Percentiles rank a stretch among this genome's conserved stretches.
Conservation (phyloP, 805 yeast species). For the Limtongozyma cylindracea region DNA sequence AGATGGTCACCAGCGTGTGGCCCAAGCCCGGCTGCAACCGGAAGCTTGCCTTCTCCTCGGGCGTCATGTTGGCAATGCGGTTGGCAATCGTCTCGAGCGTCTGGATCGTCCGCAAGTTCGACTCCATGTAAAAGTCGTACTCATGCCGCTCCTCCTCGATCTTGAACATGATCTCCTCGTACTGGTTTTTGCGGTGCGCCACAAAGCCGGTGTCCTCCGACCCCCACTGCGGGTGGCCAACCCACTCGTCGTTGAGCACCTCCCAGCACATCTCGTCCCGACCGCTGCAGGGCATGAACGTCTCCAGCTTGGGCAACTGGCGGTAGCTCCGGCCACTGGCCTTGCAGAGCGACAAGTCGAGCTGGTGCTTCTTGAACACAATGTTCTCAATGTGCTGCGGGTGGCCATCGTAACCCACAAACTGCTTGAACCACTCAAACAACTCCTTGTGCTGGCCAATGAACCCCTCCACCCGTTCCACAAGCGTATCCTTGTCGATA, state of each 20-base stretch:
- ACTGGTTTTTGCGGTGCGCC: slow-evolving; percentile 96
- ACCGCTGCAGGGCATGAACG: slow-evolving; percentile 93
- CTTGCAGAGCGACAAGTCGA: slow-evolving; percentile 76
- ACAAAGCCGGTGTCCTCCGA: slow-evolving; percentile 97
- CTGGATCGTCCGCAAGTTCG: slow-evolving; percentile 84
- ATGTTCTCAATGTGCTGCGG: slow-evolving; percentile 80
- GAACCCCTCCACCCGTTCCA: slow-evolving; percentile 66
- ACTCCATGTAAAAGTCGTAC: slow-evolving; percentile 88
- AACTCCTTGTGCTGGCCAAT: slow-evolving; percentile 63
- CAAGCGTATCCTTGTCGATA: slow-evolving; percentile 59
- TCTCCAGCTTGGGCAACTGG: slow-evolving; percentile 77
- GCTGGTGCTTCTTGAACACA: slow-evolving; percentile 66
- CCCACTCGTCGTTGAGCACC: slow-evolving; percentile 96
- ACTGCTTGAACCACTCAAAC: slow-evolving; percentile 74
- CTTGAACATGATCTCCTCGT: slow-evolving; percentile 84
- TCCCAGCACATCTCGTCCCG: slow-evolving; percentile 99
- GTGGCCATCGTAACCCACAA: slow-evolving; percentile 70
- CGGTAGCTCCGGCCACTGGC: slow-evolving; percentile 92
- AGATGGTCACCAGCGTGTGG: slow-evolving; percentile 73
- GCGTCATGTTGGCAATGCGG: slow-evolving; percentile 77
- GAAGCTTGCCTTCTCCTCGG: slow-evolving; percentile 69
- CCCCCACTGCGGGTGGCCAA: slow-evolving; percentile 99
- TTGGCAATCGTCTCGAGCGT: slow-evolving; percentile 87
- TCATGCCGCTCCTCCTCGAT: slow-evolving; percentile 97
- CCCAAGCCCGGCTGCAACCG: slow-evolving; percentile 86